Conservation (phyloP, 495 filamentous ascomycete genomes). For the Neurospora hispaniola region DNA sequence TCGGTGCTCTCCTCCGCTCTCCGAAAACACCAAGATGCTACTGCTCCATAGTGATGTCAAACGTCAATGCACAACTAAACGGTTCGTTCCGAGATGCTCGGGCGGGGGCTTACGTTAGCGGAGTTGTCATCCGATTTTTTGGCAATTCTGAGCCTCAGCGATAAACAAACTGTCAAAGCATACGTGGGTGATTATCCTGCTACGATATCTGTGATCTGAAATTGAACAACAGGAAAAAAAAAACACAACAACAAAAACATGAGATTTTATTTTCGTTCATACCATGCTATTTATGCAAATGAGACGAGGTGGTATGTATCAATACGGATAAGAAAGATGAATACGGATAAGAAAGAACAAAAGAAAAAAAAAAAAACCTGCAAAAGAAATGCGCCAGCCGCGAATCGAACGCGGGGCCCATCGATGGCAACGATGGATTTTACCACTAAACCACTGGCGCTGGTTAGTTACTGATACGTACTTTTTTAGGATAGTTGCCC, state of each 20-base stretch:
- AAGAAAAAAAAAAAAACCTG: background rate
- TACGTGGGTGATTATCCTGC: too few relatives aligned
- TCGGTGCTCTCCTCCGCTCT: background rate
- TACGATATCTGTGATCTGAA: too few relatives aligned
- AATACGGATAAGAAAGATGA: too few relatives aligned
- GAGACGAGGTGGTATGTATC: too few relatives aligned
- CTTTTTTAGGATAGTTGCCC: too few relatives aligned
- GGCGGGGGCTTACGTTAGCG: background rate
- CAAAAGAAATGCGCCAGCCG: conserved; percentile 31
- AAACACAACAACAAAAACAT: too few relatives aligned
- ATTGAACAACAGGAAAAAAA: too few relatives aligned
- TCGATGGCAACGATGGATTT: conserved; percentile 46
- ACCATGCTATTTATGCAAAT: too few relatives aligned
- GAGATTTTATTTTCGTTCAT: too few relatives aligned
- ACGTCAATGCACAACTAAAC: background rate
- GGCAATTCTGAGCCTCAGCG: background rate
- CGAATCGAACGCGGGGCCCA: conserved; percentile 43
- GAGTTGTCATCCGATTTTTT: background rate
- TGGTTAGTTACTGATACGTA: background rate
- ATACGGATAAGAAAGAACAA: too few relatives aligned
- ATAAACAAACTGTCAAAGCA: background rate
- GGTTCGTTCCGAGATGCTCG: background rate
- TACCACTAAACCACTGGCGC: conserved; percentile 40
- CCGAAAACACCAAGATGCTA: background rate
- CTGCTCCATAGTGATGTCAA: background rate